Evolutionary conservation across 1,284 basidiomycete species (phyloP).

Genomic region (Moesziomyces sp.): DNA sequence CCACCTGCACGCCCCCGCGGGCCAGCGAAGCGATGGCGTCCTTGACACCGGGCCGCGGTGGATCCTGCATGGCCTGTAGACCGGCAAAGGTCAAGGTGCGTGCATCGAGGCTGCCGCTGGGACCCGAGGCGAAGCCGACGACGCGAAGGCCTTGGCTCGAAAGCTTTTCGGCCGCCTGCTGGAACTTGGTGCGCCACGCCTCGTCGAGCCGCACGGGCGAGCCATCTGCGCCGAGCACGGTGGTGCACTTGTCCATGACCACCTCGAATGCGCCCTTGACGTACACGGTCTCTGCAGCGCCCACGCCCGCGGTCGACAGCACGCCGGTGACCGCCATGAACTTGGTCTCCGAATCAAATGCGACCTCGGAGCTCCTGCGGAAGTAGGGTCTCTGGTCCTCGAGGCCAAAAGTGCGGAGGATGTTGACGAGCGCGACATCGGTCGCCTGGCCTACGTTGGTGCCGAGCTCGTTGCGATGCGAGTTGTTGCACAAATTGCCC

Average conservation of each 20-base stretch:
- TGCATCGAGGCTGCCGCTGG: constrained; percentile 50
- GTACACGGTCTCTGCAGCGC: constrained; percentile 80
- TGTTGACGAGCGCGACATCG: constrained; percentile 89
- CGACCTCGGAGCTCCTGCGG: constrained; percentile 79
- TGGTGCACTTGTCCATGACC: constrained; percentile 84
- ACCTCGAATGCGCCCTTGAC: constrained; percentile 92
- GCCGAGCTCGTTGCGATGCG: constrained; percentile 77
- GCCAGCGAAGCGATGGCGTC: constrained; percentile 84
- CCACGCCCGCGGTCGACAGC: constrained; percentile 42
- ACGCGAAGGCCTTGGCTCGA: constrained; percentile 84
- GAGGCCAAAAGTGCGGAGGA: constrained; percentile 78
- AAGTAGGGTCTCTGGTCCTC: constrained; percentile 79
- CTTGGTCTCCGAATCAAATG: constrained; percentile 93
- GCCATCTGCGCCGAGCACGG: constrained; percentile 85
- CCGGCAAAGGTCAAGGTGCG: constrained; percentile 85
- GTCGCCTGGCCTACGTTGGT: constrained; percentile 87
- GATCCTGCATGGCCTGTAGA: constrained; percentile 94
- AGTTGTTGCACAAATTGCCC: constrained; percentile 73
- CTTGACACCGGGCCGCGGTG: constrained; percentile 90
- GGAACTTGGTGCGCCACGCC: constrained; percentile 76
- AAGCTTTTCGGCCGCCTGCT: constrained; percentile 77
- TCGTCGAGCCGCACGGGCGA: constrained; percentile 82
- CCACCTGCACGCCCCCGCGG: constrained; percentile 87
- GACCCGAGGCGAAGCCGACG: constrained; percentile 87
- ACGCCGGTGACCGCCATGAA: constrained; percentile 87